phyloP scores from a whole-genome alignment of 2,329 filamentous ascomycete genomes.

The Colletotrichum trifolii region DNA sequence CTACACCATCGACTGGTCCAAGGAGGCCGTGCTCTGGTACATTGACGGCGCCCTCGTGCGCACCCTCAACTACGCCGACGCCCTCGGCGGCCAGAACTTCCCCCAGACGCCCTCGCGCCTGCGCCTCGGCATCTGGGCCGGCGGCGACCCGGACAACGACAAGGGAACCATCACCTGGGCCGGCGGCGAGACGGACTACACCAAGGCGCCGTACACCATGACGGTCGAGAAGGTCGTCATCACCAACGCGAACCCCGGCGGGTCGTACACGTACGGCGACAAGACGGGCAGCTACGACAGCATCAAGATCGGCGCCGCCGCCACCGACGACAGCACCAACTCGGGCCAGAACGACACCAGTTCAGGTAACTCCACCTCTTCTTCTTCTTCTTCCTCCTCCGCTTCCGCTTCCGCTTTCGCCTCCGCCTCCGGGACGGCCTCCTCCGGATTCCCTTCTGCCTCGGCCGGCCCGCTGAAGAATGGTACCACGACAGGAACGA shows the following conservation, averaged over 20 bases:
- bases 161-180: constrained; percentile 63
- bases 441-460: constrained; percentile 15
- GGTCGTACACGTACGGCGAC: constrained; percentile 48
- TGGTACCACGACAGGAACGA: constrained; percentile 10
- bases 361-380: constrained; percentile 14
- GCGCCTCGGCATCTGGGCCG: constrained; percentile 58
- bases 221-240: constrained; percentile 59
- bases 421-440: constrained; percentile 5
- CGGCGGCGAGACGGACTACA: constrained; percentile 56
- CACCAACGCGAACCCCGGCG: constrained; percentile 50
- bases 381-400: constrained; percentile 3
- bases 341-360: constrained; percentile 31
- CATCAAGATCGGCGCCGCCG: constrained; percentile 37
- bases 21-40: constrained; percentile 60
- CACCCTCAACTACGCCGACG: constrained; percentile 59
- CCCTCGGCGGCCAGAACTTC: constrained; percentile 61
- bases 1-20: constrained; percentile 69
- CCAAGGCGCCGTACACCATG: constrained; percentile 66
- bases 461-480: constrained; percentile 20
- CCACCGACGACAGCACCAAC: constrained; percentile 26
- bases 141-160: constrained; percentile 50
- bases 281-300: constrained; percentile 40
- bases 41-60: constrained; percentile 67
- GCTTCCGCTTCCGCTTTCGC: background rate
- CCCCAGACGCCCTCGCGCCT: constrained; percentile 69